Base-by-base conservation (phyloP, 768 basidiomycete genomes). In the Termitomyces sp. region DNA sequence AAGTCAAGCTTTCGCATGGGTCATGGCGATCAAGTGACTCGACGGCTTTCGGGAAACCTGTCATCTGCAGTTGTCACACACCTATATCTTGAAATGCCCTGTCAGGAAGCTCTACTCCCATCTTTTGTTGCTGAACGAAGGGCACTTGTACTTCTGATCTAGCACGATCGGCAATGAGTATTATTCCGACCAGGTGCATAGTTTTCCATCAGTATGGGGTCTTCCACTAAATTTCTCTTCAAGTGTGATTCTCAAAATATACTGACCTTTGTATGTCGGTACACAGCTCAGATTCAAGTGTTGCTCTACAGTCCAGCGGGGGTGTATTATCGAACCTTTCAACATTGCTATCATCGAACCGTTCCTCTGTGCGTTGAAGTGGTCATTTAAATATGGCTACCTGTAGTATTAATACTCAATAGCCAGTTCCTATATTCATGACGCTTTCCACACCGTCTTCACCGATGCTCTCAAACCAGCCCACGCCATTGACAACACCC, bases 21-120 rank as follows among this genome's bases (percentile, higher is more conserved):
- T 61, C 64, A 60, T 50, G 59, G 55, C 52, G 57, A 67, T 72
- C 71, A 71, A 72, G 64, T 73, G 72, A 71, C 68, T 61, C 61
- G 39, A 58, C 41, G 48, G 50, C 62, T 56, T 55, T 56, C 63
- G 55, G 59, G 58, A 60, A 63, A 63, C 63, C 61, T 68, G 35
- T 32, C 37, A 65, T 49, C 9, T 14, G n/a, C 63, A 59, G 32
- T 59, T 67, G 65, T 70, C 72, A 72, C 67, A 68, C 70, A 70
- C 21, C 48, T 68, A 67, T 65, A 67, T 58, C 62, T 58, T 61
- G 46, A 30, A 37, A 47, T 43, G 52, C 16, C 6, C n/a, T 32
- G 34, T 40, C 25, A 19, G 14, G 23, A 11, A 27, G 17, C 12
- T 19, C 21, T n/a, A 41, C 11, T 42, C 30, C 48, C 23, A 39